A percentile compares a stretch with the other conserved stretches of the same genome.
Conservation (phyloP, 2,329 filamentous ascomycete genomes). For the Aspergillus neoniger region DNA sequence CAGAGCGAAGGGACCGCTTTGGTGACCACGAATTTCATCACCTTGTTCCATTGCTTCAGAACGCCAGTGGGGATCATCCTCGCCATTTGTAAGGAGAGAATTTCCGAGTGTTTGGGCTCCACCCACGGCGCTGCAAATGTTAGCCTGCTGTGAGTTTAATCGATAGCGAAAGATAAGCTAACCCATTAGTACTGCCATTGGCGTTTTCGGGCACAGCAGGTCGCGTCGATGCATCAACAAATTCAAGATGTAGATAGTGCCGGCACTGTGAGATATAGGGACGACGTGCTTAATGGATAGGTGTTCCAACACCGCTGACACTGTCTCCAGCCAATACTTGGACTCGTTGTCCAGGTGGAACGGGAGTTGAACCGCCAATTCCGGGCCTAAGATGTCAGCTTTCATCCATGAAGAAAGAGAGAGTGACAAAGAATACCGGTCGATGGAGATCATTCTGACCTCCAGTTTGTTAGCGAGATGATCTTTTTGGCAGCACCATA, state of each 20-base stretch:
- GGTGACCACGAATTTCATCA: neutral
- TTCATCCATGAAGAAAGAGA: too few species aligned
- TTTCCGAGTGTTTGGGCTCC: conserved; percentile 3
- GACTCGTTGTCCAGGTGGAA: neutral
- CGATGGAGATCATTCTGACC: neutral
- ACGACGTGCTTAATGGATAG: conserved; percentile 1
- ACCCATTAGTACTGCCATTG: conserved; percentile 1
- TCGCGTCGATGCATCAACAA: neutral
- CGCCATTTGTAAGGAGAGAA: conserved; percentile 4
- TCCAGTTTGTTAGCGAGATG: neutral
- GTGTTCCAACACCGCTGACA: neutral
- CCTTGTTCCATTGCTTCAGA: neutral
- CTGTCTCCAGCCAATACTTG: neutral
- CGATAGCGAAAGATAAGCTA: neutral
- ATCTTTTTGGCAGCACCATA: conserved; percentile 1
- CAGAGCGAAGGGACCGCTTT: neutral
- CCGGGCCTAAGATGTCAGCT: neutral
- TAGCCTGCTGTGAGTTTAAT: neutral
- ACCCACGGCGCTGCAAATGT: neutral
- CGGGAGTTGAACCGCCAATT: neutral
- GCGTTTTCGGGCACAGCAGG: neutral
- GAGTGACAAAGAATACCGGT: neutral
- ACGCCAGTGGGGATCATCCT: neutral
- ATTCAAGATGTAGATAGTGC: conserved; percentile 1
- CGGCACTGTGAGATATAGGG: conserved; percentile 1